A percentile compares a stretch with the other conserved stretches of the same genome.
Conservation (phyloP, 2,329 filamentous ascomycete genomes). For the Fusarium sp. region DNA sequence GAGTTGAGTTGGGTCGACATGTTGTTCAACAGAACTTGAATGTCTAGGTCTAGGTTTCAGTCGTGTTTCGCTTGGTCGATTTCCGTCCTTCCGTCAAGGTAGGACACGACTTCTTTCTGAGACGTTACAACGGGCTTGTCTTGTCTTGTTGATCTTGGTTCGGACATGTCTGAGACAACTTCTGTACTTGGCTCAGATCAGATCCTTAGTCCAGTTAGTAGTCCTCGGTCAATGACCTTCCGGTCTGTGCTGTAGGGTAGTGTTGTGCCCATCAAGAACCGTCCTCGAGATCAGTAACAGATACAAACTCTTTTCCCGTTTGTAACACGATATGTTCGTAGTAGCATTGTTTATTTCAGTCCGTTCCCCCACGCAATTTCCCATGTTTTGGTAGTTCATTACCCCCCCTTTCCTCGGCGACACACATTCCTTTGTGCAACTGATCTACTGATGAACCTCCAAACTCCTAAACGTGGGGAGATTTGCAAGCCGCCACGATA, state of each 20-base stretch:
- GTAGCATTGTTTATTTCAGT: neutral
- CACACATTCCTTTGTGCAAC: constrained; percentile 36
- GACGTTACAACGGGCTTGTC: constrained; percentile 26
- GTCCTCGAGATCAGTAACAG: neutral
- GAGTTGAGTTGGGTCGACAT: constrained; percentile 22
- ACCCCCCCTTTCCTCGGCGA: constrained; percentile 26
- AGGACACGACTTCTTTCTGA: constrained; percentile 17
- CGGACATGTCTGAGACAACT: constrained; percentile 23
- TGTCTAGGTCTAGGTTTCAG: constrained; percentile 40
- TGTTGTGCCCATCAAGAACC: neutral
- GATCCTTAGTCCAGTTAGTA: constrained; percentile 1
- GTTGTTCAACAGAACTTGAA: constrained; percentile 14
- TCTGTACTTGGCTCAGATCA: constrained; percentile 10
- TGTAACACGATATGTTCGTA: neutral
- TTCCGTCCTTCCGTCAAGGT: constrained; percentile 8
- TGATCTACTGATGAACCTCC: constrained; percentile 15
- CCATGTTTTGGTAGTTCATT: constrained; percentile 3
- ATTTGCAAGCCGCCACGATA: constrained; percentile 40
- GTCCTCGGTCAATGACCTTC: constrained; percentile 9
- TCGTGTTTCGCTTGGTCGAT: constrained; percentile 38
- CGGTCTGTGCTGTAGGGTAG: constrained; percentile 35
- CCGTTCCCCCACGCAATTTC: neutral
- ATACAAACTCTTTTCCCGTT: constrained; percentile 8
- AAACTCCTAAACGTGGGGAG: constrained; percentile 10
- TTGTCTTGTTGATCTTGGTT: constrained; percentile 10